phyloP scores from a whole-genome alignment of 768 basidiomycete species.

The Piloderma croceum region DNA sequence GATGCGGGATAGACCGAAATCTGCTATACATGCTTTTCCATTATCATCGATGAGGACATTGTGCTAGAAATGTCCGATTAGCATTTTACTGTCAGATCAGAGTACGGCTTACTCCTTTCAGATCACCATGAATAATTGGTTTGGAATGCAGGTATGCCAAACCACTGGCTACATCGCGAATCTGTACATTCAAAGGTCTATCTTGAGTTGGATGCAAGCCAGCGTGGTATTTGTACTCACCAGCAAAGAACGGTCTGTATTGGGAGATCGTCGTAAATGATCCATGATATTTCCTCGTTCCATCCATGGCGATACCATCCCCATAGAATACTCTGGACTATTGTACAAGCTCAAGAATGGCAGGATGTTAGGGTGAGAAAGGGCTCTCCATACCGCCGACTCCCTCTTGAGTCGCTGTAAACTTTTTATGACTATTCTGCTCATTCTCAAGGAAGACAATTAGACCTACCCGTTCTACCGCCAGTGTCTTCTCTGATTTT shows the following conservation, averaged over 20 bases:
- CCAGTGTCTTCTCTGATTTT: too few species aligned
- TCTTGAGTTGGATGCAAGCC: too few species aligned
- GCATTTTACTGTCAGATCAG: too few species aligned
- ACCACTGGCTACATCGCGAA: slow-evolving; percentile 10
- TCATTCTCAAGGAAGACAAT: too few species aligned
- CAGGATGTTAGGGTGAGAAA: slow-evolving; percentile 12
- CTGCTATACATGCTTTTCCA: slow-evolving; percentile 27
- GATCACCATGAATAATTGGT: slow-evolving; percentile 30
- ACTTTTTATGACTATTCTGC: too few species aligned
- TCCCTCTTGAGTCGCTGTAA: slow-evolving; percentile 12
- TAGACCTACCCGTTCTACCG: too few species aligned
- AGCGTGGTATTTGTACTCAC: too few species aligned
- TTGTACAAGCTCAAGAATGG: slow-evolving; percentile 9
- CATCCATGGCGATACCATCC: too few species aligned
- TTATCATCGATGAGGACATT: slow-evolving; percentile 32
- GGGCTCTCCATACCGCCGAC: slow-evolving; percentile 9
- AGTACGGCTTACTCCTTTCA: slow-evolving; percentile 30
- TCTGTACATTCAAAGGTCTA: slow-evolving; percentile 11
- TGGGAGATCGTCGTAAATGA: too few species aligned
- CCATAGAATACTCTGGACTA: not conserved
- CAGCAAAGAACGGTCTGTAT: too few species aligned
- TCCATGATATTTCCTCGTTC: too few species aligned
- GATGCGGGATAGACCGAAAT: slow-evolving; percentile 36
- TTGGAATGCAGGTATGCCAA: slow-evolving; percentile 16
- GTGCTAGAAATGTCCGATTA: too few species aligned